A percentile compares a stretch with the other conserved stretches of the same genome.
Evolutionary conservation across 2,329 filamentous ascomycete species (phyloP).

Genomic region (Mycosphaerella sp.): DNA sequence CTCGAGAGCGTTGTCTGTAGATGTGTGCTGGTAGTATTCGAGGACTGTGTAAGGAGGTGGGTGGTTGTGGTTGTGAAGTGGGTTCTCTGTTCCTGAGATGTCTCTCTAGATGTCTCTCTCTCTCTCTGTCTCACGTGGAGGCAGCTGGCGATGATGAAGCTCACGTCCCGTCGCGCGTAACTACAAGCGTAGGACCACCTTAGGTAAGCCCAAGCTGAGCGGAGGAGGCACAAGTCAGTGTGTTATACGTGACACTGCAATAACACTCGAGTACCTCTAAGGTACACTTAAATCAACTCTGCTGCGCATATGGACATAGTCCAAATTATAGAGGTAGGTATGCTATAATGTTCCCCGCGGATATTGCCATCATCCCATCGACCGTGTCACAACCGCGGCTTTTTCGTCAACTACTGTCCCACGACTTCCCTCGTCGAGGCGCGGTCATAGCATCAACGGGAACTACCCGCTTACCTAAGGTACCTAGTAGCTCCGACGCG

Average conservation of each 20-base stretch:
- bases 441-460: neutral
- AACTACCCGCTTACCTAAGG: neutral
- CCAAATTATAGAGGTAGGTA: too few relatives aligned
- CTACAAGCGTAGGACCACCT: too few relatives aligned
- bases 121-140: neutral
- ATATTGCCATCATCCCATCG: neutral
- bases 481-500: constrained; percentile 6
- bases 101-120: neutral
- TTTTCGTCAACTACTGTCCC: neutral
- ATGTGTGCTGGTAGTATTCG: neutral
- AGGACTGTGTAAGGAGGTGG: neutral
- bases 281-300: too few relatives aligned
- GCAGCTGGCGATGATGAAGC: constrained; percentile 17
- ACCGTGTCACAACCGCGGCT: neutral
- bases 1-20: constrained; percentile 3
- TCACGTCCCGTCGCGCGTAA: constrained; percentile 5
- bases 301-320: neutral
- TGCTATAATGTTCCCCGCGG: too few relatives aligned
- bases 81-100: neutral
- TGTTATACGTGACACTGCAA: neutral
- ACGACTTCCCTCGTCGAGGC: constrained; percentile 1
- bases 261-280: too few relatives aligned
- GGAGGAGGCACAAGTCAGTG: constrained; percentile 8
- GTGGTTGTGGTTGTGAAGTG: constrained; percentile 5
- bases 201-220: neutral